Evolutionary conservation across 192 early-diverging fungal species (phyloP).

Genomic region (Kickxella alabastrina): DNA sequence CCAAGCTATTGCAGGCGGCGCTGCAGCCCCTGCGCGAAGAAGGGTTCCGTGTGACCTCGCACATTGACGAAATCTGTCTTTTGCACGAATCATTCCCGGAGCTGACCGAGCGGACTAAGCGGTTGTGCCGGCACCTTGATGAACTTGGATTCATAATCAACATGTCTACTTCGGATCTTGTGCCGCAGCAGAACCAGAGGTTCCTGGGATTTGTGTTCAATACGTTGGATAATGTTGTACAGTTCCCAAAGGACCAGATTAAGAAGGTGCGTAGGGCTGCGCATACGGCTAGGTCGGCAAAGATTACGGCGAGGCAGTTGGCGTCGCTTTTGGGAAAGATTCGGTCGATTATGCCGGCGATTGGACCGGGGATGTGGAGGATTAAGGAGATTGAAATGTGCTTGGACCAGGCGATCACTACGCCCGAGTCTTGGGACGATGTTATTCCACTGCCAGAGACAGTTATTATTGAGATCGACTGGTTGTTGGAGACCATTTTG

Average conservation of each 20-base stretch:
- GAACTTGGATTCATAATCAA: conserved; percentile 46
- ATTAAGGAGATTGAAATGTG: conserved; percentile 39
- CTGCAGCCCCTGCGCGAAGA: conserved; percentile 37
- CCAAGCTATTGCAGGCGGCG: conserved; percentile 42
- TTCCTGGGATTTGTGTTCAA: conserved; percentile 52
- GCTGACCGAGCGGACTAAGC: conserved; percentile 26
- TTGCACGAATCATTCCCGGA: conserved; percentile 21
- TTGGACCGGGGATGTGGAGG: conserved; percentile 25
- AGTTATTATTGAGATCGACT: conserved; percentile 36
- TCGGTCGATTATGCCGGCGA: conserved; percentile 42
- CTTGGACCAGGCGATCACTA: conserved; percentile 22
- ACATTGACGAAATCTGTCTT: conserved; percentile 49
- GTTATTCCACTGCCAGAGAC: conserved; percentile 19
- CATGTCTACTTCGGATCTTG: conserved; percentile 30
- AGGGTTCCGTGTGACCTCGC: conserved; percentile 38
- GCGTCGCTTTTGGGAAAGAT: conserved; percentile 47
- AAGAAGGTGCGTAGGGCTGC: conserved; percentile 46
- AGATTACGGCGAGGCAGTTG: conserved; percentile 46
- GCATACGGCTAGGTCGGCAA: conserved; percentile 21
- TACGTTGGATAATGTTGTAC: conserved; percentile 25
- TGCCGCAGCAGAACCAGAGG: conserved; percentile 49
- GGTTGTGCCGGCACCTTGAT: conserved; percentile 32
- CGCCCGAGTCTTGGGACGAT: conserved; percentile 47
- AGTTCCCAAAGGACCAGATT: conserved; percentile 47
- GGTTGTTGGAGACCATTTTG: conserved; percentile 43